Evolutionary conservation across 2,329 filamentous ascomycete genomes (phyloP), one percentile per base, ranked within the genome.

Genomic region (Colletotrichum filicis): DNA sequence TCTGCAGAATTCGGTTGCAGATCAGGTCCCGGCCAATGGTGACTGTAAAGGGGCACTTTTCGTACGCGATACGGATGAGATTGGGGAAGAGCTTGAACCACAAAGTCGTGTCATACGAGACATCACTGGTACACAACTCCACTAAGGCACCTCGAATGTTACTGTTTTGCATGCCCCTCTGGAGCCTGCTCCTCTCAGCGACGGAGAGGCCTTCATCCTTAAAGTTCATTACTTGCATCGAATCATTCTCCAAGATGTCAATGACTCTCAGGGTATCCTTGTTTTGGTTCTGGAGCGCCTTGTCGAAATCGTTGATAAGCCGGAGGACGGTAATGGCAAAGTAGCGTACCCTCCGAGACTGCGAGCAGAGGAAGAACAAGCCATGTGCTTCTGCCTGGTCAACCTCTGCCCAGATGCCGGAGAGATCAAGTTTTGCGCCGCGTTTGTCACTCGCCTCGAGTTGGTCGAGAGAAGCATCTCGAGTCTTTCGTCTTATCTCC

Each of bases 31-130:
- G 91, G 30, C 95, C 95, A 60, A 98, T 90, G 0, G 94, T 95
- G 42, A 98, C 94, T 2, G 96, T 95, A 78, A 97, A 95, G 0
- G 95, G 94, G 78, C 96, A 99, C 72, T 93, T 93, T 76, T 98
- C 94, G 79, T 95, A 97, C 71, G 95, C 95, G 76, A 97, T 93
- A 12, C 95, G 91, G 69, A 99, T 94, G 37, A 99, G 88, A 78
- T 98, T 98, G 4, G 97, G 97, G 78, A 99, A 99, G 22, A 98
- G 93, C 79, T 98, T 99, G 84, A 97, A 97, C 97, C 97, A 99
- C 14, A 99, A 85, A 0, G 95, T 97, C 3, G 95, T 93, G 80
- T 99, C 97, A 78, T 98, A 98, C 0, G 95, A 95, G 30, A 97
- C 92, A 77, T 98, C 97, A 83, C 97, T 98, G 77, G 95, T 96